phyloP scores from a whole-genome alignment of 768 basidiomycete species.

The Neoboletus brunneissimus region DNA sequence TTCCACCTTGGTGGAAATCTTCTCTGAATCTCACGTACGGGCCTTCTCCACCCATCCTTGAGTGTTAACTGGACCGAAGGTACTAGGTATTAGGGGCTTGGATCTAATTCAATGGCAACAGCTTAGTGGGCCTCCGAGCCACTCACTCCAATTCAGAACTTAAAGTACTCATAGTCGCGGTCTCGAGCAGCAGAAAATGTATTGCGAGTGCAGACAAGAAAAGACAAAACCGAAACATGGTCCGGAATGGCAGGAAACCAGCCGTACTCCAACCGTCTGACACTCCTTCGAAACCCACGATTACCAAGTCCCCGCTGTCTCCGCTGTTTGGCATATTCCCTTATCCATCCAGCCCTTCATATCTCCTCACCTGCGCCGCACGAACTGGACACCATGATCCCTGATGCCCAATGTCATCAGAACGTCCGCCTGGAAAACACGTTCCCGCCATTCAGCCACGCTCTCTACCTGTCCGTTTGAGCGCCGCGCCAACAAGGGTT shows the following conservation, averaged over 20 bases:
- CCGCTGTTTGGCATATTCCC: not conserved
- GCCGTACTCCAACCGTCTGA: too few species aligned
- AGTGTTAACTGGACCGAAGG: too few species aligned
- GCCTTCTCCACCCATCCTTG: conserved; percentile 8
- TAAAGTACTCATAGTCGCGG: too few species aligned
- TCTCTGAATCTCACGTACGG: conserved; percentile 4
- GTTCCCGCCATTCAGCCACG: conserved; percentile 14
- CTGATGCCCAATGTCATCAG: conserved; percentile 15
- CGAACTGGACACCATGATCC: conserved; percentile 11
- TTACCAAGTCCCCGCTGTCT: not conserved
- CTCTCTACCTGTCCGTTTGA: conserved; percentile 6
- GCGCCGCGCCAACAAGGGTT: conserved; percentile 35
- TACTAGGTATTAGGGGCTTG: too few species aligned
- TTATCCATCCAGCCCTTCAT: not conserved
- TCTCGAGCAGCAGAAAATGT: too few species aligned
- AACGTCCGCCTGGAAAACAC: conserved; percentile 13
- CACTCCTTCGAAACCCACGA: not conserved
- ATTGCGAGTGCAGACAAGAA: too few species aligned
- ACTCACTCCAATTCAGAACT: too few species aligned
- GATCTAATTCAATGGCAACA: too few species aligned
- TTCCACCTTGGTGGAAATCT: too few species aligned
- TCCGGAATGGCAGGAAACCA: too few species aligned
- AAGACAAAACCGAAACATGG: too few species aligned
- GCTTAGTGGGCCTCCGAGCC: too few species aligned
- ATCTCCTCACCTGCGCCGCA: conserved; percentile 1